These are phyloP conservation scores for Platismatia glauca DNA, from an alignment of 495 filamentous ascomycete species.

Conservation along the genomic window DNA sequence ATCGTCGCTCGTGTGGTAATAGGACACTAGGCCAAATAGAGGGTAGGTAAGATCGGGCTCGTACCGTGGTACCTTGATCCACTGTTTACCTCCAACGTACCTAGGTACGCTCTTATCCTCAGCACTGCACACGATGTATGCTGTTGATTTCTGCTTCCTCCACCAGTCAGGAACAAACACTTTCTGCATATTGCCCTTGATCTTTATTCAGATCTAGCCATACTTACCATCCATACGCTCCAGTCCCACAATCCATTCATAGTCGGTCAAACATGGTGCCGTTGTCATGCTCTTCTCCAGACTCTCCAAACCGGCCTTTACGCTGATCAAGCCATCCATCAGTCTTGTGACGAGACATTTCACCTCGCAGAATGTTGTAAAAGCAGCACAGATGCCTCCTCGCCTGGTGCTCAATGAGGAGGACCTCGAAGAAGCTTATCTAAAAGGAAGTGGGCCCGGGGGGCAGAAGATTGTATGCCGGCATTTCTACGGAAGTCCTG, in stretches of 20 bases:
- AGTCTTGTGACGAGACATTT: neutral
- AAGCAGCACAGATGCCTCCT: constrained; percentile 57
- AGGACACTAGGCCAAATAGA: no score
- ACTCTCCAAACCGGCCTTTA: neutral
- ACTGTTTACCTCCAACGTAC: no score
- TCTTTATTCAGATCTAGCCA: neutral
- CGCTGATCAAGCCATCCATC: neutral
- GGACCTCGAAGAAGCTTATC: constrained; percentile 73
- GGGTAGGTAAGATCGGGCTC: no score
- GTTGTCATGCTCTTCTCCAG: neutral
- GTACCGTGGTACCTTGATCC: no score
- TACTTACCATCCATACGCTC: neutral
- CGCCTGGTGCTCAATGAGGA: constrained; percentile 64
- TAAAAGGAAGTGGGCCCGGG: constrained; percentile 87
- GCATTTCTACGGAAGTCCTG: neutral
- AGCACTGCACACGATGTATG: neutral
- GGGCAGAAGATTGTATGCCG: constrained; percentile 78
- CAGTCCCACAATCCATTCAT: neutral
- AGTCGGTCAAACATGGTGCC: neutral
- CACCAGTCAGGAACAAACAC: neutral
- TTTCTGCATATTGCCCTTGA: neutral
- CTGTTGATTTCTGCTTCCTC: neutral
- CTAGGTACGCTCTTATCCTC: neutral
- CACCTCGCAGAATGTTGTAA: neutral
- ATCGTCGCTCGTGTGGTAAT: no score